Base-by-base conservation (phyloP, 495 filamentous ascomycete genomes). In the Tuber magnatum region DNA sequence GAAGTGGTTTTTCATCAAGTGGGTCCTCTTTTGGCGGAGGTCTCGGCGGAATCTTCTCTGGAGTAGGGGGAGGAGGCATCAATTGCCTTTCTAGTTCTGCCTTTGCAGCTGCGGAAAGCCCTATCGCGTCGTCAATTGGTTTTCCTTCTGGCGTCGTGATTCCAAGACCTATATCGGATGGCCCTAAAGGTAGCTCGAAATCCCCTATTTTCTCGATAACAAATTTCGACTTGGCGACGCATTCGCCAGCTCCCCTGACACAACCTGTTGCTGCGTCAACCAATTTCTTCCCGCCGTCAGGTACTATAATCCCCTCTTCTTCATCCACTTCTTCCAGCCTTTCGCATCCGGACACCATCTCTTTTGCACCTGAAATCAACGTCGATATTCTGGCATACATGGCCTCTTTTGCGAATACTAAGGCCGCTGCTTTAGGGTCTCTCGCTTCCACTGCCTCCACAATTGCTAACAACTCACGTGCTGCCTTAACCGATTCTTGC, bases 151-250 rank as follows among this genome's bases (percentile, higher is more conserved):
- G 70, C 14, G 73, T 73, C 9, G 80, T 77, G 48, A 81, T 80
- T 28, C 77, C 80, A 68, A 81, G 77, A 32, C 77, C 80, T 51
- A 79, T 70, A 5, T 77, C 75, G 40, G 75, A 74, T 35, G 72
- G 43, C 40, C 51, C 56, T 73, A 71, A 72, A 68, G 93, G 91
- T 73, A 97, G 88, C 81, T 97, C 94, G 80, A 99, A 97, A 83
- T 99, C 95, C 38, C 95, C 96, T 77, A 95, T 93, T 70, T 91
- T 87, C 84, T 97, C 93, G 74, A 99, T 91, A 51, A 97, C 90
- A 83, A 88, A 86, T 79, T 91, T 93, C 39, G 94, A 91, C 83
- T 93, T 94, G 8, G 90, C 90, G 35, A 96, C 90, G 82, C 95
- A 97, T 79, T 97, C 94, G 24, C 94, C 94, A 71, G 93, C 93